phyloP scores from a whole-genome alignment of 1,284 basidiomycete genomes.

The Taiwanofungus camphoratus region DNA sequence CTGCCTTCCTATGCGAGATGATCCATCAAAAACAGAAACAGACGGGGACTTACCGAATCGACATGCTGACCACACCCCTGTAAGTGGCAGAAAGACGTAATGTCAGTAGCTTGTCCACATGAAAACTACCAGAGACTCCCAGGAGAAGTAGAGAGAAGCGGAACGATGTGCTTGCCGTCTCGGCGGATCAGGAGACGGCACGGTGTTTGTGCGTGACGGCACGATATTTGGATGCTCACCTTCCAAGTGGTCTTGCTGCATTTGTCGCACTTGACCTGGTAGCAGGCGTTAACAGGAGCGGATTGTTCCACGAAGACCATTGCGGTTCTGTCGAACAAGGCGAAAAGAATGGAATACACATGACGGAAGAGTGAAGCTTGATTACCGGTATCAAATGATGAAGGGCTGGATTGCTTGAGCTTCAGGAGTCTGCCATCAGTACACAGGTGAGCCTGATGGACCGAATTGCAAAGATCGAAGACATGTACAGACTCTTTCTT shows the following conservation, averaged over 20 bases:
- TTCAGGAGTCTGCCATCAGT: background rate
- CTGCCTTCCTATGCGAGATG: background rate
- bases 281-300: slow-evolving; percentile 50
- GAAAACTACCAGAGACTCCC: slow-evolving; percentile 2
- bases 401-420: too few relatives aligned
- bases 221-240: slow-evolving; percentile 39
- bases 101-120: slow-evolving; percentile 11
- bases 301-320: slow-evolving; percentile 24
- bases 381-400: too few relatives aligned
- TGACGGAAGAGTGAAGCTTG: background rate
- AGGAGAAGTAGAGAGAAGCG: slow-evolving; percentile 5
- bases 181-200: background rate
- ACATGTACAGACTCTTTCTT: too few relatives aligned
- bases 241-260: slow-evolving; percentile 74
- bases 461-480: too few relatives aligned
- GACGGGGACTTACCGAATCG: slow-evolving; percentile 45
- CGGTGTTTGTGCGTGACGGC: too few relatives aligned
- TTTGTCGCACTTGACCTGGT: slow-evolving; percentile 48
- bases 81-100: slow-evolving; percentile 16
- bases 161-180: slow-evolving; percentile 1
- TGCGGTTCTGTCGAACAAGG: background rate
- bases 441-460: too few relatives aligned
- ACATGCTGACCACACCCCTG: slow-evolving; percentile 69
- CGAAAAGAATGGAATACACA: background rate
- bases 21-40: slow-evolving; percentile 10